Evolutionary conservation across 192 early-diverging fungal species (phyloP), one percentile per base, ranked within the genome.

Genomic region (Coemansia sp.): DNA sequence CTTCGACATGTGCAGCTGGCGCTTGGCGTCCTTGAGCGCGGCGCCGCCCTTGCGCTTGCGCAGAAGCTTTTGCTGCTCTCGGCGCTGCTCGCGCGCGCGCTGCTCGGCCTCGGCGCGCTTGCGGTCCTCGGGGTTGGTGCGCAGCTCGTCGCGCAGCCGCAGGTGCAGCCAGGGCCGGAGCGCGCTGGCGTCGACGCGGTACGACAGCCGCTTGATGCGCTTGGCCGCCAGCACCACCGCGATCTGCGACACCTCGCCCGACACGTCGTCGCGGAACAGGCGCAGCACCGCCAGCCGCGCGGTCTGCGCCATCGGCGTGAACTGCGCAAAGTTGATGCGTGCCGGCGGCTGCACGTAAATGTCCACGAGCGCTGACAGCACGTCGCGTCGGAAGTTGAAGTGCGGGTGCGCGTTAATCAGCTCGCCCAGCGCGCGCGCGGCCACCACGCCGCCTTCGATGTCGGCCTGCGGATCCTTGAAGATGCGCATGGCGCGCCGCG

Each of bases 381-480:
- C 63, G 58, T 98, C 93, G 36, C 86, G 66, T 38, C 94, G 85
- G 64, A 92, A 98, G 79, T 98, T 98, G 78, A 98, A 98, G 67
- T 97, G 94, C 14, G 96, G 85, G 11, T 88, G 82, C 14, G 82
- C 79, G 6, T 77, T 87, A 42, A 95, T 72, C 4, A 98, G 81
- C 39, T 89, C 84, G 32, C 89, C 86, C 76, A 96, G 68, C 59
- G 90, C 94, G 20, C 87, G 83, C n/a, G 38, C 38, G 4, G 38
- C 38, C 4, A 29, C 28, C 8, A 71, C 58, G 2, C 80, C 87
- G 2, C 64, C 77, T 17, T 69, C 71, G 12, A 74, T 43, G 22
- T 81, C 76, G 23, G 65, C 64, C 11, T 30, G 2, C 8, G 28
- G 25, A 26, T 76, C 45, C 32, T 57, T 53, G 43, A 72, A 67